Percentiles rank a stretch among this genome's conserved stretches.
These are phyloP conservation scores for Galerina marginata DNA, from an alignment of 768 basidiomycete genomes.

Conservation along the genomic window DNA sequence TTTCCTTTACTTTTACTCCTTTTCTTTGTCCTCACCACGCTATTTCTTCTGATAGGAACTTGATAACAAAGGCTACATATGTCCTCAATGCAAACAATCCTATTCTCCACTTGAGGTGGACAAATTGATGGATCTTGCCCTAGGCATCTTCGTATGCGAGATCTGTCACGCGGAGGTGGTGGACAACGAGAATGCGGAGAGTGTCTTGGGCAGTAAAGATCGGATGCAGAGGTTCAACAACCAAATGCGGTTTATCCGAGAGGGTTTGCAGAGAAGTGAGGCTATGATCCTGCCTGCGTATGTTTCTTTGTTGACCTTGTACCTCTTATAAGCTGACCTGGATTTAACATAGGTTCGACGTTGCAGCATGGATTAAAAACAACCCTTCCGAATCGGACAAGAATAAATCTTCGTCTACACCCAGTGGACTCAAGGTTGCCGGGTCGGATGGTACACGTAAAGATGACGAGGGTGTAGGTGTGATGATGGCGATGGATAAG, in stretches of 20 bases:
- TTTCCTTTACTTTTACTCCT: background rate
- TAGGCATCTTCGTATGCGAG: constrained; percentile 80
- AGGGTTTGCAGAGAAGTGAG: constrained; percentile 89
- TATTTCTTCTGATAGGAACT: constrained; percentile 68
- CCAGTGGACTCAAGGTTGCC: constrained; percentile 72
- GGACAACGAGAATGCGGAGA: constrained; percentile 92
- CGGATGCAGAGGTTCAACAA: constrained; percentile 95
- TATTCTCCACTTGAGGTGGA: constrained; percentile 89
- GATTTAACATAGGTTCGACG: constrained; percentile 67
- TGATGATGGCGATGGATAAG: constrained; percentile 90
- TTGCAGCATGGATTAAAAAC: constrained; percentile 79
- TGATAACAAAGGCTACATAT: constrained; percentile 97
- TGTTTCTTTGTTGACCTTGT: constrained; percentile 33
- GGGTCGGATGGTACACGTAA: constrained; percentile 65
- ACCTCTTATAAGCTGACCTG: background rate
- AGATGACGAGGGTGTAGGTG: constrained; percentile 79
- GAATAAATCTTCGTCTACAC: constrained; percentile 55
- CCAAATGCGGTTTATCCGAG: constrained; percentile 87
- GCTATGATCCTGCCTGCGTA: constrained; percentile 84
- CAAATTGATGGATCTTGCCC: constrained; percentile 75
- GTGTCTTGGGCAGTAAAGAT: constrained; percentile 85
- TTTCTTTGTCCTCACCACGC: background rate
- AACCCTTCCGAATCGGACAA: constrained; percentile 70
- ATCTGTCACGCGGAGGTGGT: constrained; percentile 85
- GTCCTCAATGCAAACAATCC: constrained; percentile 82